Evolutionary conservation across 148 eudicot species (phyloP).

Genomic region (Oxyria digyna): DNA sequence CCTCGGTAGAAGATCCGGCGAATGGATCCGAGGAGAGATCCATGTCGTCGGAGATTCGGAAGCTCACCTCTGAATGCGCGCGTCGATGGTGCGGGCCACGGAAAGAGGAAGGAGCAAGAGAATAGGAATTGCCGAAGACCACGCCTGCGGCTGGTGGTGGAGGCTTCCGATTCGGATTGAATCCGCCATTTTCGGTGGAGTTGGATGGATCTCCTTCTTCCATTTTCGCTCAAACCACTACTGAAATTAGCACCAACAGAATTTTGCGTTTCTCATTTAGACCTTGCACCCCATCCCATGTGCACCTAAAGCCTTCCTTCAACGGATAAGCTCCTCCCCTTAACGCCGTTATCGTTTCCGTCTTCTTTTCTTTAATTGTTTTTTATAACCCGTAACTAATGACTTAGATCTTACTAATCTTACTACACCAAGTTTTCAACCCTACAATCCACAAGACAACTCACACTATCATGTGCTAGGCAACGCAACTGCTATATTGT

Average conservation of each 20-base stretch:
- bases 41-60: slow-evolving; percentile 32
- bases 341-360: neutral
- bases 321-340: slow-evolving; percentile 1
- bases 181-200: slow-evolving; percentile 3
- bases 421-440: neutral
- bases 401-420: too few species aligned
- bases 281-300: neutral
- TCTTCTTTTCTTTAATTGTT: neutral
- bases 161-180: slow-evolving; percentile 6
- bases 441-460: neutral
- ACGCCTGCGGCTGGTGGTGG: neutral
- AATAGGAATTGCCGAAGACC: slow-evolving; percentile 5
- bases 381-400: too few species aligned
- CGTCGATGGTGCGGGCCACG: slow-evolving; percentile 34
- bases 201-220: slow-evolving; percentile 1
- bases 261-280: neutral
- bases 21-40: slow-evolving; percentile 33
- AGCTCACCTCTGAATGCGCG: slow-evolving; percentile 34
- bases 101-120: slow-evolving; percentile 10
- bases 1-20: slow-evolving; percentile 22
- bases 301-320: neutral
- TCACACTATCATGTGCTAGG: neutral
- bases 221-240: neutral
- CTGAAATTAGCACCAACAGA: neutral
- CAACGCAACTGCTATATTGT: too few species aligned